These are phyloP conservation scores for Sporothrix protearum DNA, from an alignment of 2,329 filamentous ascomycete species.

Conservation along the genomic window DNA sequence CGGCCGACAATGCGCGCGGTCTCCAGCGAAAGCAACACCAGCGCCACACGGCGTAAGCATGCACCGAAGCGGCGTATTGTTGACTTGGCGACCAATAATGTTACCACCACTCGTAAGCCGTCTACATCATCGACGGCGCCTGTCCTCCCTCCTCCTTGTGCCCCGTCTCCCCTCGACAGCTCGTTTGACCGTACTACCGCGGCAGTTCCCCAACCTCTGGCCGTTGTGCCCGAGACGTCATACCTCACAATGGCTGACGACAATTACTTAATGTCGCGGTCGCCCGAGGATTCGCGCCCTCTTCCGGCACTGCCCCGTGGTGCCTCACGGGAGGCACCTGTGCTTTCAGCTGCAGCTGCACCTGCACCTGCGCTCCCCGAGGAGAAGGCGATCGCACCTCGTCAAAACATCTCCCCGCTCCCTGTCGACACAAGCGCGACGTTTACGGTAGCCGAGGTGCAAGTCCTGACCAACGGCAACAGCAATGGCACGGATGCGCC, in stretches of 20 bases:
- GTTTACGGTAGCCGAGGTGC: not conserved
- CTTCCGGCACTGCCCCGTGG: not conserved
- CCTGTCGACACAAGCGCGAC: not conserved
- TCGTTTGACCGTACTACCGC: not conserved
- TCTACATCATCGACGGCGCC: not conserved
- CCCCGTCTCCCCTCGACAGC: not conserved
- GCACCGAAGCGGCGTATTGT: slow-evolving; percentile 62
- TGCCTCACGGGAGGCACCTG: not conserved
- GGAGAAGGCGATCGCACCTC: slow-evolving; percentile 3
- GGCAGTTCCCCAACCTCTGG: not conserved
- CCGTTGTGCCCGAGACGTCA: not conserved
- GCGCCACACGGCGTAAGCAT: slow-evolving; percentile 57
- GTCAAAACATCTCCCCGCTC: not conserved
- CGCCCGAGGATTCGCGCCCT: not conserved
- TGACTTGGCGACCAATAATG: slow-evolving; percentile 56
- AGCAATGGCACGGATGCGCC: not conserved
- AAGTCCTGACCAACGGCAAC: not conserved
- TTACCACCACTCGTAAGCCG: slow-evolving; percentile 21
- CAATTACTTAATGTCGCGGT: not conserved
- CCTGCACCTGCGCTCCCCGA: slow-evolving; percentile 6
- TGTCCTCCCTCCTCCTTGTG: not conserved
- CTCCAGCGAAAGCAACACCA: slow-evolving; percentile 57
- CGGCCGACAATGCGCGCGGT: slow-evolving; percentile 50
- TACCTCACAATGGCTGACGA: not conserved
- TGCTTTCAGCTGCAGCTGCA: not conserved